phyloP scores from a whole-genome alignment of 441 rosid genomes.

The Rhodomyrtus psidioides region DNA sequence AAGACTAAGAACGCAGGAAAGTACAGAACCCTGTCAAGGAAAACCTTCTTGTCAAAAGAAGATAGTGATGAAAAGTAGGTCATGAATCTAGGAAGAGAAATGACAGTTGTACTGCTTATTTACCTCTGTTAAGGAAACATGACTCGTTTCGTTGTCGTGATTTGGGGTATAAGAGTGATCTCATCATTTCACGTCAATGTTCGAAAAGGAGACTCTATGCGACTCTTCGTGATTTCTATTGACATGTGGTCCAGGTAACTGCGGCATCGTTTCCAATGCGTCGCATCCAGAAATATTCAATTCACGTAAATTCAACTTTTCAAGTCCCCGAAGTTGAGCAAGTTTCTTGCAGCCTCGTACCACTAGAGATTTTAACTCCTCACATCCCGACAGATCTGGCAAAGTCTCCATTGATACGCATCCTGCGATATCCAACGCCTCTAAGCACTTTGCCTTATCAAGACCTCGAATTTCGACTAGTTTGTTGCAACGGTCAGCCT shows the following conservation, averaged over 20 bases:
- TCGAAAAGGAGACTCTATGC: too few species aligned
- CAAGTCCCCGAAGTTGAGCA: not conserved
- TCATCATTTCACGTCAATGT: not conserved
- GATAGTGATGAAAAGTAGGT: not conserved
- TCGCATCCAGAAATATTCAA: fast-evolving
- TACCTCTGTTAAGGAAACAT: not conserved
- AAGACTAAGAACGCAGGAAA: not conserved
- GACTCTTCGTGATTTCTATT: not conserved
- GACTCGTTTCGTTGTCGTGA: not conserved
- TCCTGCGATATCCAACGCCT: too few species aligned
- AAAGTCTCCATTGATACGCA: too few species aligned
- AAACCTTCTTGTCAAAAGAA: not conserved
- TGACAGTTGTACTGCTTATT: not conserved
- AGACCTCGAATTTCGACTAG: not conserved
- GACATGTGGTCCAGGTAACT: too few species aligned
- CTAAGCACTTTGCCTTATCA: not conserved
- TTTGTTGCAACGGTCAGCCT: not conserved
- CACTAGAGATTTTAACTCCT: fast-evolving
- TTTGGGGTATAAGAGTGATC: not conserved
- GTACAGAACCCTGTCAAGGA: not conserved
- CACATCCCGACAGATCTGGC: not conserved
- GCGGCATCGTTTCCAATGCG: not conserved
- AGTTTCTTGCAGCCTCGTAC: fast-evolving
- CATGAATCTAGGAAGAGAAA: not conserved
- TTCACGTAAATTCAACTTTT: fast-evolving